These are phyloP conservation scores for Colletotrichum ledebouriae DNA, from an alignment of 2,329 filamentous ascomycete species.

Conservation along the genomic window DNA sequence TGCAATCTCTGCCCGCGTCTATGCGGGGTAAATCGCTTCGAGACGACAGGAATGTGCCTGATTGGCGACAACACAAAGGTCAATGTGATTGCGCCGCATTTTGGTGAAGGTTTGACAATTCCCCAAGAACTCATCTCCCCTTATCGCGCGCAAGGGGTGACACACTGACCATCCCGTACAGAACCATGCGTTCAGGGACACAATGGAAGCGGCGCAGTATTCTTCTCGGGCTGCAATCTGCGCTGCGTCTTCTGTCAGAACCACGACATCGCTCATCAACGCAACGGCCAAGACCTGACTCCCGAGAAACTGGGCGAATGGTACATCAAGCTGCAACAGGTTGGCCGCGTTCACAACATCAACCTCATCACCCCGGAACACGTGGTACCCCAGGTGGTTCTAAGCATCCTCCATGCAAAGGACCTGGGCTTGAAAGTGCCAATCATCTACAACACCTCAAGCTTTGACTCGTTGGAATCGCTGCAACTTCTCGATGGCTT, in stretches of 20 bases:
- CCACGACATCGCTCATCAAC: slow-evolving; percentile 84
- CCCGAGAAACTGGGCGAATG: slow-evolving; percentile 84
- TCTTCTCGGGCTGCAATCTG: slow-evolving; percentile 82
- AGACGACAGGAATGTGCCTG: slow-evolving; percentile 82
- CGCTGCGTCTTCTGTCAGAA: slow-evolving; percentile 86
- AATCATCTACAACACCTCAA: slow-evolving; percentile 88
- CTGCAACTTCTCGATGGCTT: slow-evolving; percentile 81
- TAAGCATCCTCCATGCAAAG: slow-evolving; percentile 80
- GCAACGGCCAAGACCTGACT: slow-evolving; percentile 83
- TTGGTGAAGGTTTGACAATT: slow-evolving; percentile 74
- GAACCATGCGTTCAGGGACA: slow-evolving; percentile 88
- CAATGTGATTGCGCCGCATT: slow-evolving; percentile 87
- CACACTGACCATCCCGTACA: slow-evolving; percentile 46
- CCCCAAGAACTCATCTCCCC: background rate
- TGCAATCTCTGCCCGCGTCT: slow-evolving; percentile 86
- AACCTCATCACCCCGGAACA: slow-evolving; percentile 91
- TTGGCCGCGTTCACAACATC: slow-evolving; percentile 89
- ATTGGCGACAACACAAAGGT: slow-evolving; percentile 83
- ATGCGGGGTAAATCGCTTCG: slow-evolving; percentile 85
- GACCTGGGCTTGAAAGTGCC: slow-evolving; percentile 78
- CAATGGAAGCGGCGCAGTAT: slow-evolving; percentile 83
- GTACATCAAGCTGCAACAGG: slow-evolving; percentile 85
- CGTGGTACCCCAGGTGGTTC: slow-evolving; percentile 84
- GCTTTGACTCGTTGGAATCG: slow-evolving; percentile 82
- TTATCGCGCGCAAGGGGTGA: background rate